These are phyloP conservation scores for Leccinum longicurvipes DNA, from an alignment of 768 basidiomycete species.

Conservation along the genomic window DNA sequence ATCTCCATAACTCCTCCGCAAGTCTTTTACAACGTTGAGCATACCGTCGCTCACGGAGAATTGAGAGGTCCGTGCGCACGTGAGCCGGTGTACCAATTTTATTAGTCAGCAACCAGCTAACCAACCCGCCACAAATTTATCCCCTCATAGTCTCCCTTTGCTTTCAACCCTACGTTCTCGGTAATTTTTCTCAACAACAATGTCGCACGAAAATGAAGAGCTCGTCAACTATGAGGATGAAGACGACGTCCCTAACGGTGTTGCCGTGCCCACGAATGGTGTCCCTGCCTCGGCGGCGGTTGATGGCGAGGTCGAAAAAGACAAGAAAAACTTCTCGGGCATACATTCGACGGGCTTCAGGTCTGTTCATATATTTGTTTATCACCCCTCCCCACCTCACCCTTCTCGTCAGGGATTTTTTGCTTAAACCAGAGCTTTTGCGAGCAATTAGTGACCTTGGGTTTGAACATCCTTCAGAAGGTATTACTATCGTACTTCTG, in stretches of 20 bases:
- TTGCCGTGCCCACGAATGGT: constrained; percentile 44
- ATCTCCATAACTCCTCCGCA: not conserved
- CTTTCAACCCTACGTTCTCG: constrained; percentile 26
- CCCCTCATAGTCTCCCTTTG: constrained; percentile 19
- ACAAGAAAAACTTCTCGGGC: constrained; percentile 98
- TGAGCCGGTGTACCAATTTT: constrained; percentile 2
- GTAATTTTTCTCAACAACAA: constrained; percentile 34
- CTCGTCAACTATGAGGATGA: constrained; percentile 95
- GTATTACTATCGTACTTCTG: constrained; percentile 38
- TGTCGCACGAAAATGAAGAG: constrained; percentile 87
- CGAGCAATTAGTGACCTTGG: constrained; percentile 99
- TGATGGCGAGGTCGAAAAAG: constrained; percentile 62
- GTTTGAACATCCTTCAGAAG: constrained; percentile 99
- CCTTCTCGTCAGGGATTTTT: constrained; percentile 71
- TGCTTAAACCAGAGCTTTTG: constrained; percentile 94
- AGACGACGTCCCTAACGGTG: constrained; percentile 69
- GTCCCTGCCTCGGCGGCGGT: constrained; percentile 45
- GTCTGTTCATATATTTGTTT: constrained; percentile 42
- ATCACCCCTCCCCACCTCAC: constrained; percentile 1
- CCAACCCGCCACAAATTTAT: constrained; percentile 25
- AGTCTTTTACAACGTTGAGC: not conserved
- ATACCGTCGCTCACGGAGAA: not conserved
- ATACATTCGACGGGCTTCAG: constrained; percentile 99
- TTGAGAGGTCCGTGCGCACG: constrained; percentile 28
- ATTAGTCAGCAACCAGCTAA: constrained; percentile 27